Evolutionary conservation across 2,329 filamentous ascomycete species (phyloP).

Genomic region (Aschersonia sp.): DNA sequence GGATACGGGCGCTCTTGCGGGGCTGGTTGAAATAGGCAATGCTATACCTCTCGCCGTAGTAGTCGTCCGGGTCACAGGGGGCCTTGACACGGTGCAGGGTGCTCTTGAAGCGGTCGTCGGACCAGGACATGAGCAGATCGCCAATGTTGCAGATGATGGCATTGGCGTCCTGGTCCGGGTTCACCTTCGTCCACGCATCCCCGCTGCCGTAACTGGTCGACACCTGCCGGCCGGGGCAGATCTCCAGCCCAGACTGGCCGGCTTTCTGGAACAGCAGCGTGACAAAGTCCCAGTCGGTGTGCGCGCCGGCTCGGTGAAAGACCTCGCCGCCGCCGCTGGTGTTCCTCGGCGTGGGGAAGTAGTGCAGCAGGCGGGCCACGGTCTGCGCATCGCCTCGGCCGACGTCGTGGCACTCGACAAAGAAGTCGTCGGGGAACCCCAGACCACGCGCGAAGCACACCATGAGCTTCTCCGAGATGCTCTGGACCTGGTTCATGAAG

Average conservation of each 20-base stretch:
- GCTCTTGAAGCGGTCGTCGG: conserved; percentile 52
- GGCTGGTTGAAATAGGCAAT: conserved; percentile 56
- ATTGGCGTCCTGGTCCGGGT: conserved; percentile 29
- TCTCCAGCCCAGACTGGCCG: conserved; percentile 47
- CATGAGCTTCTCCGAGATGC: conserved; percentile 41
- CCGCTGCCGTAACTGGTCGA: conserved; percentile 43
- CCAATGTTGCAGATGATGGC: conserved; percentile 50
- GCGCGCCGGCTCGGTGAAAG: conserved; percentile 45
- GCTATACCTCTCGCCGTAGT: conserved; percentile 46
- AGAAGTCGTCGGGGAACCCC: conserved; percentile 40
- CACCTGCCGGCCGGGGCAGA: conserved; percentile 48
- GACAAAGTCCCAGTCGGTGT: conserved; percentile 46
- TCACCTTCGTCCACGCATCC: conserved; percentile 49
- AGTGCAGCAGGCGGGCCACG: conserved; percentile 41
- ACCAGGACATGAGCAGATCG: conserved; percentile 53
- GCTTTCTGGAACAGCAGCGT: conserved; percentile 43
- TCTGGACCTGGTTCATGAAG: conserved; percentile 41
- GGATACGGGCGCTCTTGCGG: conserved; percentile 39
- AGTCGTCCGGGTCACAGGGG: conserved; percentile 37
- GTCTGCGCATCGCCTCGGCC: conserved; percentile 34
- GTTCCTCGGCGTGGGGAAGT: conserved; percentile 27
- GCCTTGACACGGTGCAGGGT: conserved; percentile 52
- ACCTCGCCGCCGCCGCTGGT: conserved; percentile 20
- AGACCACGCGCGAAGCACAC: conserved; percentile 42
- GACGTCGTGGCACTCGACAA: conserved; percentile 38